phyloP scores from a whole-genome alignment of 2,329 filamentous ascomycete genomes.

The Aureobasidium uvarum region DNA sequence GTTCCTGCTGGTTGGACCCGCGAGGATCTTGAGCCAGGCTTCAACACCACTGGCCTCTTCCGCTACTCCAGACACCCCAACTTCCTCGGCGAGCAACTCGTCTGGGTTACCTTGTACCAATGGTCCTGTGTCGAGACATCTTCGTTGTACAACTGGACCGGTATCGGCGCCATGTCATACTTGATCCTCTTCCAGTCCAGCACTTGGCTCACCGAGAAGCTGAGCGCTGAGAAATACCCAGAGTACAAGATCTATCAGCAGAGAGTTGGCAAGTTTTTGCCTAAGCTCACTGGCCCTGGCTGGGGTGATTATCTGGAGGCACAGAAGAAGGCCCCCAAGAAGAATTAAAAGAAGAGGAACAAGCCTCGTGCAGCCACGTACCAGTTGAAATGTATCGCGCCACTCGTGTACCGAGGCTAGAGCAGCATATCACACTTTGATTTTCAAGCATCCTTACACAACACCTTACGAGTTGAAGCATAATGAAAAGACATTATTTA shows the following conservation, averaged over 20 bases:
- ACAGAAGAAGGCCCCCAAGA: constrained; percentile 28
- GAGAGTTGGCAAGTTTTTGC: constrained; percentile 80
- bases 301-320: constrained; percentile 37
- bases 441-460: background rate
- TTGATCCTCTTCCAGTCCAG: constrained; percentile 84
- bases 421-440: background rate
- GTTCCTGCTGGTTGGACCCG: constrained; percentile 59
- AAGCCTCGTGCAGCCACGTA: background rate
- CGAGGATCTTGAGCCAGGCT: constrained; percentile 84
- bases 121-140: constrained; percentile 78
- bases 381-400: background rate
- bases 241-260: constrained; percentile 84
- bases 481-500: constrained; percentile 9
- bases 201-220: constrained; percentile 79
- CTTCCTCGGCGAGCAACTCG: constrained; percentile 84
- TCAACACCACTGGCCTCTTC: constrained; percentile 81
- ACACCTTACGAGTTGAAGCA: constrained; percentile 3
- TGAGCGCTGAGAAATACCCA: constrained; percentile 78
- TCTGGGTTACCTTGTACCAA: constrained; percentile 86
- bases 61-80: constrained; percentile 90
- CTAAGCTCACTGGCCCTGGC: constrained; percentile 46
- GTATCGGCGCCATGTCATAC: constrained; percentile 65
- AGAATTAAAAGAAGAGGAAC: background rate
- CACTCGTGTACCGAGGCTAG: background rate
- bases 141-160: constrained; percentile 74